Conservation (phyloP, 225 moss, liverwort and hornwort species). For the Pseudisothecium myosuroides region DNA sequence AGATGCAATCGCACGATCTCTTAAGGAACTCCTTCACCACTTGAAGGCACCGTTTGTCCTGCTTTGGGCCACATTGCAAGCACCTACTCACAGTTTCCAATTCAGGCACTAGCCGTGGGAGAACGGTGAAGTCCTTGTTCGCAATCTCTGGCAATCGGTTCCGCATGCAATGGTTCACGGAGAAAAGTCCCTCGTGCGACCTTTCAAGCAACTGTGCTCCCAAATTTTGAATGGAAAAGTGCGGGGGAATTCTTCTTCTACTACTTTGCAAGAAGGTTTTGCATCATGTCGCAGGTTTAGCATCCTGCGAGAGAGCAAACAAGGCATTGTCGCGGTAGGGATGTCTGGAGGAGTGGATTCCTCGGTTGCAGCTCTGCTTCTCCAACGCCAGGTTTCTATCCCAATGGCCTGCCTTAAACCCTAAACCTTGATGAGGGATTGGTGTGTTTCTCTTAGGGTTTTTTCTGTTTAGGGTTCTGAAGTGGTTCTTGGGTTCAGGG, state of each 20-base stretch:
- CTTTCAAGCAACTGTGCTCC: not conserved
- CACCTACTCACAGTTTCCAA: not conserved
- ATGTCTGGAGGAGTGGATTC: conserved; percentile 99
- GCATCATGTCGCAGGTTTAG: not conserved
- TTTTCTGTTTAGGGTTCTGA: not conserved
- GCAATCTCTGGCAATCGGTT: not conserved
- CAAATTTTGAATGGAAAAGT: not conserved
- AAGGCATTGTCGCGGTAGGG: conserved; percentile 65
- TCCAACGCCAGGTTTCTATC: conserved; percentile 66
- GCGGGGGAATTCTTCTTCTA: not conserved
- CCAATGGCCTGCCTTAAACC: not conserved
- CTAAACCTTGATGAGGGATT: not conserved
- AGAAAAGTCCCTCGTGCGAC: not conserved
- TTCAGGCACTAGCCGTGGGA: not conserved
- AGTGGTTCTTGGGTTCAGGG: conserved; percentile 40
- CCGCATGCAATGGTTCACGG: not conserved
- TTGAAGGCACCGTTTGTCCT: not conserved
- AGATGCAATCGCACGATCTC: not conserved
- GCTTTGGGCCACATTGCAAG: not conserved
- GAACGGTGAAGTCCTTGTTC: not conserved
- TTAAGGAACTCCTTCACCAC: no score
- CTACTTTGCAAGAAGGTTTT: not conserved
- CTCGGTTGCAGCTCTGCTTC: conserved; percentile 84
- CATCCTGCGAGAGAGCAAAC: not conserved
- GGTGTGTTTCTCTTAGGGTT: not conserved